Base-by-base conservation (phyloP, 306 rosid genomes). In the Medicago ruthenica region DNA sequence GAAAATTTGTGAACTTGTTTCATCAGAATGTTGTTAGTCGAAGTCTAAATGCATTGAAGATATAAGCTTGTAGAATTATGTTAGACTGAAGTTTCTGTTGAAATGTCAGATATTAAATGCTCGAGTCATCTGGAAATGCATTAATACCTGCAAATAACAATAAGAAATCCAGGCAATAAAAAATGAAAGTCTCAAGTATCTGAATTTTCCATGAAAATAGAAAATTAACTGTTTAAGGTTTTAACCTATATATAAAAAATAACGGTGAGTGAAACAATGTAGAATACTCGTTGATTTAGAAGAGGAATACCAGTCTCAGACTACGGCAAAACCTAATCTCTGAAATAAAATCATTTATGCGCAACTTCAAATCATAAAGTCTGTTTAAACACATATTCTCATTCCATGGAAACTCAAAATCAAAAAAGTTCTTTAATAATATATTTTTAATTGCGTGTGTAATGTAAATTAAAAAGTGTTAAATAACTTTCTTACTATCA, bases 291-390 rank as follows among this genome's bases (percentile, higher is more conserved):
- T 85, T 92, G 85, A 88, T 89, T 95, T 59, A 95, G 83, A 63
- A 92, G 89, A 67, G 98, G 98, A 79, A 95, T 89, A 62, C 98
- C 98, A 45, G 98, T 95, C 81, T 87, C 98, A 77, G 92, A 95
- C 89, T 92, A 82, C 37, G 98, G 98, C 90, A 95, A 83, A 77
- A 95, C 98, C 66, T 90, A 86, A 76, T 95, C 98, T 24, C 98
- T 96, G 74, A 92, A 92, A 81, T 95, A 95, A 90, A 95, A 92
- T 62, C 98, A 89, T 81, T 95, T 97, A 97, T 95, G 95, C 75
- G 42, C 9, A 12, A 71, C 61, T 63, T 40, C 47, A 67, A 58
- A 70, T 80, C 14, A 53, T 39, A 20, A 22, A 61, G 67, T 6
- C 11, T n/a, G 3, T 45, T 36, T 4, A 27, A 60, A 48, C 24